Evolutionary conservation across 2,329 filamentous ascomycete genomes (phyloP).

Genomic region (Sarocladium brachiariae): DNA sequence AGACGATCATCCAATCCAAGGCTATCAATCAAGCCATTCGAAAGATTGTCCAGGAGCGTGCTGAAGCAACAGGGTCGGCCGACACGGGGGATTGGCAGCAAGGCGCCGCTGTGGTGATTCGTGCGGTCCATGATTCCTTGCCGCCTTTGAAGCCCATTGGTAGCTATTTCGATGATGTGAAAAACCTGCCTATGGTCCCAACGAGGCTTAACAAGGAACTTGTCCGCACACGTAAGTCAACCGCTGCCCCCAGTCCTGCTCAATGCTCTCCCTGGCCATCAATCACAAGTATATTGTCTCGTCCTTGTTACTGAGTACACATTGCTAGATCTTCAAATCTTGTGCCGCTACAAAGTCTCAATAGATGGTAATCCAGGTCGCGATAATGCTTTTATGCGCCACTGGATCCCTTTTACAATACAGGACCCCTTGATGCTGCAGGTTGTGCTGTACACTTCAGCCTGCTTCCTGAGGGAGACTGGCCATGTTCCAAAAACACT

Average conservation of each 20-base stretch:
- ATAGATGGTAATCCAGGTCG: constrained; percentile 41
- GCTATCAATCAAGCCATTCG: neutral
- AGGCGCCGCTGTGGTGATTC: neutral
- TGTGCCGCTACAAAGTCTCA: constrained; percentile 44
- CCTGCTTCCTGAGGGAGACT: constrained; percentile 44
- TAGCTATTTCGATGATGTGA: constrained; percentile 24
- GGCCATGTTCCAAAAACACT: constrained; percentile 37
- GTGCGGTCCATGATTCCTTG: neutral
- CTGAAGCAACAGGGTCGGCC: too few relatives aligned
- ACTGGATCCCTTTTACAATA: constrained; percentile 40
- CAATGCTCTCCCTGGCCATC: neutral
- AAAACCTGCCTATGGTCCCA: constrained; percentile 33
- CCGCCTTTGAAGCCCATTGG: constrained; percentile 8
- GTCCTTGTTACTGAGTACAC: neutral
- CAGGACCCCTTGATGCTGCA: constrained; percentile 43
- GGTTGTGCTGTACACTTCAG: constrained; percentile 42
- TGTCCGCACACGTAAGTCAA: constrained; percentile 38
- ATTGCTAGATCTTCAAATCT: constrained; percentile 37
- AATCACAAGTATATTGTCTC: neutral
- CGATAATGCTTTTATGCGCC: constrained; percentile 37
- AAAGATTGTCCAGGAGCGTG: neutral
- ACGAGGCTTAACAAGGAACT: constrained; percentile 40
- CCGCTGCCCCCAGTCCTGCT: neutral
- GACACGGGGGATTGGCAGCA: neutral
- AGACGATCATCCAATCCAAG: neutral